A percentile compares a stretch with the other conserved stretches of the same genome.
These are phyloP conservation scores for Crepidotus variabilis DNA, from an alignment of 768 basidiomycete species.

Conservation along the genomic window DNA sequence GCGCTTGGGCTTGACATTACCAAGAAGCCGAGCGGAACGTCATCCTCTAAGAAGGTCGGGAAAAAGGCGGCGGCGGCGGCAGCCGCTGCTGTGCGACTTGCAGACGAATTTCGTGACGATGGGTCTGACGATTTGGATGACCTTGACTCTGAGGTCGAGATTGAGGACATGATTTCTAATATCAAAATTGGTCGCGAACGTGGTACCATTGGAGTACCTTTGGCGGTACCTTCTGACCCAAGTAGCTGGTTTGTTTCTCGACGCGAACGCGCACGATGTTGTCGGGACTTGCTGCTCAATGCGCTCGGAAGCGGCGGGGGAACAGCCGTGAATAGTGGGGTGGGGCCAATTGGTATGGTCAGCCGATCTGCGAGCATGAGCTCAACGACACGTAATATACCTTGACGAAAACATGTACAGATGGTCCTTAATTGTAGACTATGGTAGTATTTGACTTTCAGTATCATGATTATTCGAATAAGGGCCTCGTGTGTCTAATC, in stretches of 20 bases:
- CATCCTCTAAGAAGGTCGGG: slow-evolving; percentile 51
- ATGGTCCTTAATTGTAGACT: not conserved
- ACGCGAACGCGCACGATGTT: slow-evolving; percentile 59
- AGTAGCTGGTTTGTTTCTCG: slow-evolving; percentile 81
- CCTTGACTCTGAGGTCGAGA: slow-evolving; percentile 80
- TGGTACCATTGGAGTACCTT: slow-evolving; percentile 58
- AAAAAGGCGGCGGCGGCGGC: slow-evolving; percentile 60
- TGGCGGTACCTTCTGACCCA: slow-evolving; percentile 71
- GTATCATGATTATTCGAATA: too few species aligned
- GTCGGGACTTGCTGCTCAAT: slow-evolving; percentile 53
- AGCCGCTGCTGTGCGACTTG: slow-evolving; percentile 44
- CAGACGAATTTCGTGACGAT: slow-evolving; percentile 52
- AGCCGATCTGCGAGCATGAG: slow-evolving; percentile 28
- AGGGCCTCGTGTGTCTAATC: not conserved
- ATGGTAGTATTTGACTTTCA: too few species aligned
- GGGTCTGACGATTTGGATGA: slow-evolving; percentile 70
- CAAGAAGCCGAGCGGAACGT: slow-evolving; percentile 39
- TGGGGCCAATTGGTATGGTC: slow-evolving; percentile 27
- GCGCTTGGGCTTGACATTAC: slow-evolving; percentile 48
- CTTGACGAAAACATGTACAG: slow-evolving; percentile 8
- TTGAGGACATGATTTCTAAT: slow-evolving; percentile 68
- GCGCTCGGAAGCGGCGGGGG: slow-evolving; percentile 43
- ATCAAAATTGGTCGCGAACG: slow-evolving; percentile 52
- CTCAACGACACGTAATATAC: slow-evolving; percentile 17
- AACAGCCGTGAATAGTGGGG: slow-evolving; percentile 25